Evolutionary conservation across 352 stramenopile genomes (phyloP), one percentile per base, ranked within the genome.

Genomic region (Elongisporangium senticosum): DNA sequence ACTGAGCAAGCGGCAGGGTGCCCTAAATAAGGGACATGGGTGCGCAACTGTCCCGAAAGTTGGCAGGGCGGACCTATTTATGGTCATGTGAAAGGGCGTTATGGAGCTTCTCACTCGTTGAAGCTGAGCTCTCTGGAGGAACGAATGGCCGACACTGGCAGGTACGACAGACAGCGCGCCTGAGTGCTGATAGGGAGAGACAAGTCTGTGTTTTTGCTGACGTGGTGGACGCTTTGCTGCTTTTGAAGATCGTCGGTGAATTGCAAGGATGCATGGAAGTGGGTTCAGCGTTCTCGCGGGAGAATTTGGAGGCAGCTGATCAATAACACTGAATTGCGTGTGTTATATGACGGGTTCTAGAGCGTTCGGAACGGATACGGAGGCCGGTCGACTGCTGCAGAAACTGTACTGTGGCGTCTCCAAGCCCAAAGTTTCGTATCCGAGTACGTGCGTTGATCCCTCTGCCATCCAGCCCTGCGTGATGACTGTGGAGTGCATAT

Each of bases 351-450:
- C 28, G 17, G 7, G 37, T 40, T 51, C 1, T 39, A 93, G 81
- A 48, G 77, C 74, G 2, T 93, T 93, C 63, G 83, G 79, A 4
- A 82, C 65, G 13, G 83, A 91, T 53, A 90, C 83, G 10, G 83
- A 93, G 56, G 81, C 83, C 1, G 83, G 83, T 11, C 56, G 77
- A 23, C 55, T 93, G 60, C 66, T 93, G 21, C 89, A 87, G 71
- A 87, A 86, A 53, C 56, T 93, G 13, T 93, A 93, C 51, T 79
- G 76, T 20, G 77, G 77, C 22, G 77, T 68, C 13, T 48, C 65
- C n/a, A 93, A 90, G 52, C 79, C 81, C 7, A 70, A 83, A 40
- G 69, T 93, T n/a, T 61, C 63, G 10, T 93, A 93, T 39, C 83
- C 81, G 10, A 93, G 83, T 93, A 61, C 33, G 79, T 71, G 5